Conservation (phyloP, 1,139 yeast species). For the Lodderomyces oxycetoniae region DNA sequence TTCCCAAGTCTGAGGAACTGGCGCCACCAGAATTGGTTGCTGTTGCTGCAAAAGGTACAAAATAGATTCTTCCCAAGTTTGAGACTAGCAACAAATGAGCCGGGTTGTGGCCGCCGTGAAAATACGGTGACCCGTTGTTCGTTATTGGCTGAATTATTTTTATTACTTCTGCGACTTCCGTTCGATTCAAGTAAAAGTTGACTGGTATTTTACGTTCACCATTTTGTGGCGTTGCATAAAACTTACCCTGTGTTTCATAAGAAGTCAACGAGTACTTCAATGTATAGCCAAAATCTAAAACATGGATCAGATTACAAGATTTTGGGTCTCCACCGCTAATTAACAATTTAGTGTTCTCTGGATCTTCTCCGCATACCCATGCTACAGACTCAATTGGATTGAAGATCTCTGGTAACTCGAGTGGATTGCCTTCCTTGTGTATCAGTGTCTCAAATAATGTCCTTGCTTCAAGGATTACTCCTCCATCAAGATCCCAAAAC, state of each 20-base stretch:
- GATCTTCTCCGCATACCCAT: slow-evolving; percentile 79
- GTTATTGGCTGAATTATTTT: slow-evolving; percentile 30
- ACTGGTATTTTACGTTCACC: slow-evolving; percentile 36
- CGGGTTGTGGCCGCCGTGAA: slow-evolving; percentile 69
- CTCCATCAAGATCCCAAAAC: slow-evolving; percentile 88
- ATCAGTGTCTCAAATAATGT: slow-evolving; percentile 62
- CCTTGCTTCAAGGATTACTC: slow-evolving; percentile 70
- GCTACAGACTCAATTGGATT: slow-evolving; percentile 40
- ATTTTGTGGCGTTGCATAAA: slow-evolving; percentile 60
- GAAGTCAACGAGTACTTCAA: slow-evolving; percentile 77
- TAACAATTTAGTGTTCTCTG: slow-evolving; percentile 72
- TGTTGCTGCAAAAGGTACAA: slow-evolving; percentile 24
- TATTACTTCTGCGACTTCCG: slow-evolving; percentile 22
- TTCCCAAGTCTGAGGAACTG: slow-evolving; percentile 52
- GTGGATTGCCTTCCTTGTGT: slow-evolving; percentile 44
- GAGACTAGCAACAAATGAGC: slow-evolving; percentile 52
- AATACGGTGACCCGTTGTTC: slow-evolving; percentile 49
- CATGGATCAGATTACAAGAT: slow-evolving; percentile 51
- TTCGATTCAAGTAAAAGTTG: slow-evolving; percentile 18
- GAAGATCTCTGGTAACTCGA: slow-evolving; percentile 18
- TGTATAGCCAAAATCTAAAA: slow-evolving; percentile 76
- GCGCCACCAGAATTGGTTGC: slow-evolving; percentile 31
- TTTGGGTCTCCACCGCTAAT: slow-evolving; percentile 62
- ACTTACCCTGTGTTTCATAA: slow-evolving; percentile 74
- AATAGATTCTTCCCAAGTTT: slow-evolving; percentile 48